Conservation (phyloP, 2,329 filamentous ascomycete species). For the Diaporthe batatas region DNA sequence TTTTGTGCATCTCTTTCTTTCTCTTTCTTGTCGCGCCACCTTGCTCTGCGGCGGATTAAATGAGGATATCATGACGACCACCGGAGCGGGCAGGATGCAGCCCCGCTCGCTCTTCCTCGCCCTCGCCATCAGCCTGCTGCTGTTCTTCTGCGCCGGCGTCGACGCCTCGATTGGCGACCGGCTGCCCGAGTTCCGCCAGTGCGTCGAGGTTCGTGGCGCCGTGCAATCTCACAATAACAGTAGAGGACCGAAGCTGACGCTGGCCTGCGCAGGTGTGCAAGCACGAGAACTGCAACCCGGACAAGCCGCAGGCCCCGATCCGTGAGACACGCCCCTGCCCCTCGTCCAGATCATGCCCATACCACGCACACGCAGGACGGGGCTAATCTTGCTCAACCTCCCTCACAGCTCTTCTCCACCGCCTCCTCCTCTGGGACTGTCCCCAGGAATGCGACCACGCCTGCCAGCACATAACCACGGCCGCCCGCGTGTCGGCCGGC, state of each 20-base stretch:
- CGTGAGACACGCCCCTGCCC: slow-evolving; percentile 66
- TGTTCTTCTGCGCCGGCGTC: slow-evolving; percentile 61
- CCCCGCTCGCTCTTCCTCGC: slow-evolving; percentile 46
- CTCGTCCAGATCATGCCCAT: slow-evolving; percentile 8
- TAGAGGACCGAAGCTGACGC: slow-evolving; percentile 18
- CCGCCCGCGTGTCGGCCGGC: slow-evolving; percentile 74
- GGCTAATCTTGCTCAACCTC: background rate
- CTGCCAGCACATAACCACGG: slow-evolving; percentile 93
- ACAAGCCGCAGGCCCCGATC: slow-evolving; percentile 71
- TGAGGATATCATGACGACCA: slow-evolving; percentile 49
- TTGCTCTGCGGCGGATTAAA: slow-evolving; percentile 30
- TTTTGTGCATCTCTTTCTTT: background rate
- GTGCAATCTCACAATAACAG: too few relatives aligned
- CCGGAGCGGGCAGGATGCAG: slow-evolving; percentile 52
- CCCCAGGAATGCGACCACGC: slow-evolving; percentile 96
- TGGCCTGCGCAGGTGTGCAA: slow-evolving; percentile 77
- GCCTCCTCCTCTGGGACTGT: slow-evolving; percentile 92
- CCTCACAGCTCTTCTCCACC: slow-evolving; percentile 80
- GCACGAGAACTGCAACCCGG: slow-evolving; percentile 80
- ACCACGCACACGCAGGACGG: slow-evolving; percentile 30
- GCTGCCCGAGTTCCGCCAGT: slow-evolving; percentile 88
- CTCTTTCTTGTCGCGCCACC: background rate
- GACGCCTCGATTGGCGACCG: slow-evolving; percentile 85
- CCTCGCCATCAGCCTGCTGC: slow-evolving; percentile 53
- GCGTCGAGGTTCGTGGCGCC: slow-evolving; percentile 80